A percentile compares a stretch with the other conserved stretches of the same genome.
These are phyloP conservation scores for Dispira parvispora DNA, from an alignment of 192 early-diverging fungal species.

Conservation along the genomic window DNA sequence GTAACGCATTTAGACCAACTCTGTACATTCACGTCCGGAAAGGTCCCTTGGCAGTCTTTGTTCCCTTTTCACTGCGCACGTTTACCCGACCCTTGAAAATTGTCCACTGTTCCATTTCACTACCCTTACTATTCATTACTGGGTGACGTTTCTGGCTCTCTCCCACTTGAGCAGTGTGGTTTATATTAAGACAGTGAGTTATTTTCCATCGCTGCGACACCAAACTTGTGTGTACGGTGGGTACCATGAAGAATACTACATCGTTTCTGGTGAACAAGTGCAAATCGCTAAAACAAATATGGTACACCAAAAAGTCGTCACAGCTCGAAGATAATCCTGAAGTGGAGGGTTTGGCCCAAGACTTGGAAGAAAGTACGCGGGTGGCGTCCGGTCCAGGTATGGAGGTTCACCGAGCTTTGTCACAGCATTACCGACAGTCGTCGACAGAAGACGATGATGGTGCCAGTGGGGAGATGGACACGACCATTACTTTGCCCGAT, in stretches of 20 bases:
- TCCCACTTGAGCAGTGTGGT: no score
- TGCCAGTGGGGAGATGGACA: not conserved
- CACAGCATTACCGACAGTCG: not conserved
- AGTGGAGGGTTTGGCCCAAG: not conserved
- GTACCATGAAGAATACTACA: constrained; percentile 6
- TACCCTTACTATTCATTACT: no score
- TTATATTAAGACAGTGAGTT: no score
- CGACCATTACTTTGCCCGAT: not conserved
- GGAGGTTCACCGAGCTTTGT: not conserved
- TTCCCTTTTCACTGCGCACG: no score
- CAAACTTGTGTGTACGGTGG: no score
- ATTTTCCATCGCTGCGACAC: no score
- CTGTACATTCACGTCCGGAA: no score
- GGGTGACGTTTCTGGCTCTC: no score
- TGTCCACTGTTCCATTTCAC: no score
- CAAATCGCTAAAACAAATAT: constrained; percentile 7
- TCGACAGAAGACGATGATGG: not conserved
- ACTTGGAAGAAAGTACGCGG: not conserved
- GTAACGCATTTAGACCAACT: no score
- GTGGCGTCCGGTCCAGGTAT: not conserved
- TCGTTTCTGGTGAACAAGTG: constrained; percentile 9
- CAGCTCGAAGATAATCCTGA: not conserved
- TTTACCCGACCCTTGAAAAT: no score
- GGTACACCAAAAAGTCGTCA: constrained; percentile 3
- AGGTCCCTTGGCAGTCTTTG: no score